Evolutionary conservation across 805 yeast species (phyloP), one percentile per base, ranked within the genome.

Genomic region (Wickerhamomyces xylosicus): DNA sequence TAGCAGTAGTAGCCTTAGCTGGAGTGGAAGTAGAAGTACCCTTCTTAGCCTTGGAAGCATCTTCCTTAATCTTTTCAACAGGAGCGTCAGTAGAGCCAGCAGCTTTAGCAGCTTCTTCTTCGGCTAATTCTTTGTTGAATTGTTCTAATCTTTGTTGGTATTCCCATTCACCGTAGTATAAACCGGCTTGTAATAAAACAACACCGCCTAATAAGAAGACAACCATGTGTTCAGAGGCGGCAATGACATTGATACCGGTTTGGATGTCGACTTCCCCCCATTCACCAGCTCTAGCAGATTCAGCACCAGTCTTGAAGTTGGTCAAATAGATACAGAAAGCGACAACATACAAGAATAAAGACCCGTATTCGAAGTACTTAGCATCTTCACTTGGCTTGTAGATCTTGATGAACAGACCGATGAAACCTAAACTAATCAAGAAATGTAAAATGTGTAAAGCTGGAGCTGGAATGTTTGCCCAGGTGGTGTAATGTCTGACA

Each of bases 181-280:
- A 71, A 29, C 97, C 97, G 38, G 74, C 78, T 64, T 92, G 97
- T 49, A 92, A 71, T 9, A 84, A 68, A 33, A 87, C 62, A n/a
- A 87, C 83, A 47, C 96, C 97, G 18, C 75, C 55, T 38, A 89
- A 64, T 15, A 83, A 67, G 39, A 85, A 58, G 8, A 83, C 74
- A 48, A 85, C 68, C 68, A 90, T 79, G 31, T 81, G 71, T 61
- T 81, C 80, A 21, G 92, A 79, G 5, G 97, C 97, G 32, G 92
- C 96, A 53, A 92, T 74, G 31, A 92, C 95, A 47, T 85, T 85
- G 52, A 90, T 62, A 22, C 97, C 97, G 18, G 95, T 85, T 44
- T 69, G 69, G 57, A 73, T 77, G 52, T 84, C 85, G 37, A 92
- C 95, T 37, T 90, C 97, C 48, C 96, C 97, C 97, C 97, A 90